Evolutionary conservation across 1,139 yeast genomes (phyloP).

Genomic region (Sugiyamaella sp.): DNA sequence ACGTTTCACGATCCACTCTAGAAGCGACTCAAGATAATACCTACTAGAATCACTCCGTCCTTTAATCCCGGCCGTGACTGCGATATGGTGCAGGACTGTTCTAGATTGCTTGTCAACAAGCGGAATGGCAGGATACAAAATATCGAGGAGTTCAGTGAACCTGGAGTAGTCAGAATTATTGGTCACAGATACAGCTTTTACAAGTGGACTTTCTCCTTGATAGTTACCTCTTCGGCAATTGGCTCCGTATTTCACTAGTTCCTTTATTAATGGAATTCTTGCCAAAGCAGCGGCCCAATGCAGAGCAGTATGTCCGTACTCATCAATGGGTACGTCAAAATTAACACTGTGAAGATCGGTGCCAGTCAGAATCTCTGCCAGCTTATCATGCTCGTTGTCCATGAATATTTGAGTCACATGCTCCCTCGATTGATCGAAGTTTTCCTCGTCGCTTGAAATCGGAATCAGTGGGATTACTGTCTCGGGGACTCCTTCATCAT

Average conservation of each 20-base stretch:
- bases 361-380: conserved; percentile 24
- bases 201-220: conserved; percentile 86
- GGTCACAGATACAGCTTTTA: conserved; percentile 86
- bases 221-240: conserved; percentile 72
- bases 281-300: conserved; percentile 98
- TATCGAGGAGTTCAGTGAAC: conserved; percentile 71
- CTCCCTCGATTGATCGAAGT: conserved; percentile 55
- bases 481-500: conserved; percentile 33
- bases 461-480: conserved; percentile 53
- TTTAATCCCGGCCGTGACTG: conserved; percentile 71
- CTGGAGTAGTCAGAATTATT: conserved; percentile 78
- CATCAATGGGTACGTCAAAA: conserved; percentile 86
- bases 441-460: conserved; percentile 44
- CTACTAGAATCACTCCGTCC: conserved; percentile 70
- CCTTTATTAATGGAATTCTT: conserved; percentile 68
- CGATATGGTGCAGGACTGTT: conserved; percentile 91
- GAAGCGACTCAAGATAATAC: conserved; percentile 72
- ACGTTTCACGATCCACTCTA: conserved; percentile 76
- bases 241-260: conserved; percentile 70
- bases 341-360: conserved; percentile 47
- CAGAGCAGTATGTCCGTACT: conserved; percentile 87
- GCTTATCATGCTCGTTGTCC: conserved; percentile 28
- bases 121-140: conserved; percentile 74
- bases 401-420: conserved; percentile 54
- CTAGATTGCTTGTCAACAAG: conserved; percentile 76